phyloP scores from a whole-genome alignment of 1,139 yeast species.

The Scheffersomyces stambukii region DNA sequence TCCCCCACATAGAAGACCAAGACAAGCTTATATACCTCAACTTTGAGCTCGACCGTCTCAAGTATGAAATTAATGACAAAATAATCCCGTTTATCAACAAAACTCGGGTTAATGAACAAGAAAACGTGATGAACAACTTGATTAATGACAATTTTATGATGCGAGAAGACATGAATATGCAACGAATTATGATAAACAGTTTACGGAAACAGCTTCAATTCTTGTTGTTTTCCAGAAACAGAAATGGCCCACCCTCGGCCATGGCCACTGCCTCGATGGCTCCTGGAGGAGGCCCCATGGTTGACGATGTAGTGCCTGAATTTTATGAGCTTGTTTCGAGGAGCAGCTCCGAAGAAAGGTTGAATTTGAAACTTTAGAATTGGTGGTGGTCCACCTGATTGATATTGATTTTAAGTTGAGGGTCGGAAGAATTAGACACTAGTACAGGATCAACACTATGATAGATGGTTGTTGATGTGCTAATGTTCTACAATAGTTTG shows the following conservation, averaged over 20 bases:
- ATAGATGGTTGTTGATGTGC: no score
- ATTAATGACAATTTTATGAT: constrained; percentile 40
- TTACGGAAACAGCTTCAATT: constrained; percentile 51
- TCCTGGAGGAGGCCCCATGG: constrained; percentile 3
- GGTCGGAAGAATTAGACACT: no score
- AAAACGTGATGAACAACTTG: constrained; percentile 33
- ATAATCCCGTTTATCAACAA: constrained; percentile 36
- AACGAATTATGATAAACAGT: constrained; percentile 42
- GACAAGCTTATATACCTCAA: constrained; percentile 32
- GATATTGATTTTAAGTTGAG: no score
- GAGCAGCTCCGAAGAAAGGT: constrained; percentile 34
- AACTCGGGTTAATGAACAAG: constrained; percentile 29
- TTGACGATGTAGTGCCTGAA: constrained; percentile 4
- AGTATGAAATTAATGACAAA: constrained; percentile 40
- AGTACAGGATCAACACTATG: no score
- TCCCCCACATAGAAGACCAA: constrained; percentile 19
- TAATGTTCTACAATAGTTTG: no score
- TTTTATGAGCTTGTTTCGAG: constrained; percentile 15
- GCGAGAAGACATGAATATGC: constrained; percentile 47
- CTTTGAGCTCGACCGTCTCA: constrained; percentile 38
- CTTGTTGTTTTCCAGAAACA: constrained; percentile 34
- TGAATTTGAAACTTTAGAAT: constrained; percentile 26
- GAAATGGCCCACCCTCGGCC: constrained; percentile 3
- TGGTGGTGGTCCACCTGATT: no score
- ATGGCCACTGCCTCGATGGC: constrained; percentile 1